Conservation (phyloP, 2,329 filamentous ascomycete species). For the Xylariaceae sp. region DNA sequence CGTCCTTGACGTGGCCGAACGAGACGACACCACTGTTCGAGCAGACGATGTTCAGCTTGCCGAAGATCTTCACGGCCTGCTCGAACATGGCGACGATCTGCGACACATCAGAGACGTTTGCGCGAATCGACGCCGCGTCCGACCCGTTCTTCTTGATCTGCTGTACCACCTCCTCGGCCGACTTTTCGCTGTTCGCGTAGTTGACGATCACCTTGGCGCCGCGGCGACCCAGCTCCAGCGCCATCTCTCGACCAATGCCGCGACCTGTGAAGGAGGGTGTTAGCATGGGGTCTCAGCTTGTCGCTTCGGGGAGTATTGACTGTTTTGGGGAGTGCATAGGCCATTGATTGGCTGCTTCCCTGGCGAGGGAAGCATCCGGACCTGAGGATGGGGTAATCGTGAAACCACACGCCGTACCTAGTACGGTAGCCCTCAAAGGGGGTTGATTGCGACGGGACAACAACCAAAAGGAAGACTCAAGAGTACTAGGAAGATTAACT, state of each 20-base stretch:
- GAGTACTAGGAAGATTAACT: neutral
- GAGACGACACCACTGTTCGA: constrained; percentile 65
- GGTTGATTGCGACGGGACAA: neutral
- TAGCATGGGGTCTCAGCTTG: constrained; percentile 4
- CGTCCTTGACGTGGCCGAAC: constrained; percentile 64
- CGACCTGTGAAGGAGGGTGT: constrained; percentile 40
- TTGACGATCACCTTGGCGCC: constrained; percentile 63
- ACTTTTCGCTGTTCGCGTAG: constrained; percentile 60
- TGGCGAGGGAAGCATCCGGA: constrained; percentile 20
- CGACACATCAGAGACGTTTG: constrained; percentile 60
- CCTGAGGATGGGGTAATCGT: constrained; percentile 23
- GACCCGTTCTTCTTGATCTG: constrained; percentile 60
- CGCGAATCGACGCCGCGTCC: constrained; percentile 60
- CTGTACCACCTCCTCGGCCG: constrained; percentile 60
- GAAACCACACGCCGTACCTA: constrained; percentile 3
- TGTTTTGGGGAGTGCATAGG: neutral
- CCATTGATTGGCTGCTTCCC: constrained; percentile 12
- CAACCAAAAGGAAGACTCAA: neutral
- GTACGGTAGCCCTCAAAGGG: neutral
- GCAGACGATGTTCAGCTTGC: constrained; percentile 64
- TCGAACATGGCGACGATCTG: constrained; percentile 61
- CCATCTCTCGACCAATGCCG: constrained; percentile 63
- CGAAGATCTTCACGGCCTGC: constrained; percentile 57
- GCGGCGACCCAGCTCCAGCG: constrained; percentile 57
- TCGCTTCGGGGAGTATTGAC: constrained; percentile 6